phyloP scores from a whole-genome alignment of 257 asterid genomes.

The Thymus mandschuricus region DNA sequence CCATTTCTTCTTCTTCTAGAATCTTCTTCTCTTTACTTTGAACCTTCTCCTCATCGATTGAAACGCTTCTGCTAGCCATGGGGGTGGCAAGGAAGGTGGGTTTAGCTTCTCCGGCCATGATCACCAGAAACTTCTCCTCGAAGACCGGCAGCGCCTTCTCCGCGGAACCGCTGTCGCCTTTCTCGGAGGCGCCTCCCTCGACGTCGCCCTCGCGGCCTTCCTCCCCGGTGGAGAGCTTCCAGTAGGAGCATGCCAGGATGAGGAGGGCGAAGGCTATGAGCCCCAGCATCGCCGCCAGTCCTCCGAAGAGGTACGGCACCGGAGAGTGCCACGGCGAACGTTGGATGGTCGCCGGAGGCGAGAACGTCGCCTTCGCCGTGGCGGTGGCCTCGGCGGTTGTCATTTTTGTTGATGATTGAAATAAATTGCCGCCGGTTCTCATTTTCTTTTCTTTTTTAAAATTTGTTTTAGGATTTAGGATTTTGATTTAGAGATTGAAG shows the following conservation, averaged over 20 bases:
- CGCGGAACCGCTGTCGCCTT: constrained; percentile 42
- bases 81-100: constrained; percentile 69
- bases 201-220: constrained; percentile 36
- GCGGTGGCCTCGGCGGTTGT: constrained; percentile 40
- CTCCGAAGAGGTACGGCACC: constrained; percentile 69
- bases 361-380: constrained; percentile 50
- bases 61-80: constrained; percentile 21
- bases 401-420: constrained; percentile 39
- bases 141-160: constrained; percentile 39
- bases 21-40: constrained; percentile 4
- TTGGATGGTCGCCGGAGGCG: constrained; percentile 52
- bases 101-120: constrained; percentile 68
- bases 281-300: constrained; percentile 66
- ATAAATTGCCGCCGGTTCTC: constrained; percentile 45
- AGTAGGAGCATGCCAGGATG: constrained; percentile 71
- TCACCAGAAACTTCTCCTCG: constrained; percentile 64
- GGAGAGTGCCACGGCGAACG: constrained; percentile 74
- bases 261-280: constrained; percentile 67
- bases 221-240: constrained; percentile 47
- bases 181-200: constrained; percentile 43
- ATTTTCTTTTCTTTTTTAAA: not conserved
- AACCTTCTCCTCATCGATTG: constrained; percentile 29
- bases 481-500: constrained; percentile 10
- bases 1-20: constrained; percentile 15
- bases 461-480: not conserved